These are phyloP conservation scores for Magnolia officinalis DNA, from an alignment of 164 flowering plant genomes.

Conservation along the genomic window DNA sequence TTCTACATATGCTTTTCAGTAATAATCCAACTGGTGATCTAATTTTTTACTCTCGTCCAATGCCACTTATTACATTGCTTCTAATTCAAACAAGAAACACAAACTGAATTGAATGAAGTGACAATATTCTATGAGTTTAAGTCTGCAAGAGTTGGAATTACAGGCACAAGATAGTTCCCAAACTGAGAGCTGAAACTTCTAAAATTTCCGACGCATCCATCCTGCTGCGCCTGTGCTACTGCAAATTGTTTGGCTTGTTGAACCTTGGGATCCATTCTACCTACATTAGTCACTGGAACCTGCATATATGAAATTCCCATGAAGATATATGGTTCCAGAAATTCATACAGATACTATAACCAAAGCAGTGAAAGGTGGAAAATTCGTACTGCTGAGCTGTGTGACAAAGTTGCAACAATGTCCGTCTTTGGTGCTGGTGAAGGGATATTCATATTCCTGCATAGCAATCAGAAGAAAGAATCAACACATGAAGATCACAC, in stretches of 20 bases:
- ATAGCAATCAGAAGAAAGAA: too few species aligned
- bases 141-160: conserved; percentile 48
- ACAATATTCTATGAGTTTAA: conserved; percentile 10
- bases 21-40: background rate
- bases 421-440: too few species aligned
- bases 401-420: too few species aligned
- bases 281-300: conserved; percentile 16
- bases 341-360: too few species aligned
- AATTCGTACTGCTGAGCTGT: too few species aligned
- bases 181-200: conserved; percentile 51
- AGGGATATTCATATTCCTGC: too few species aligned
- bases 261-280: conserved; percentile 20
- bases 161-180: conserved; percentile 61
- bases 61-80: background rate
- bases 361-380: too few species aligned
- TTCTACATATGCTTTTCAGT: too few species aligned
- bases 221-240: conserved; percentile 53
- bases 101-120: background rate
- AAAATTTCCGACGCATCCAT: conserved; percentile 51
- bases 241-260: conserved; percentile 47
- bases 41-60: background rate
- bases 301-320: conserved; percentile 8
- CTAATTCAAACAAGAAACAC: background rate
- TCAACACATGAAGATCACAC: too few species aligned
- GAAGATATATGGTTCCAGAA: background rate